Evolutionary conservation across 352 stramenopile species (phyloP).

Genomic region (Globisporangium camurandrum): DNA sequence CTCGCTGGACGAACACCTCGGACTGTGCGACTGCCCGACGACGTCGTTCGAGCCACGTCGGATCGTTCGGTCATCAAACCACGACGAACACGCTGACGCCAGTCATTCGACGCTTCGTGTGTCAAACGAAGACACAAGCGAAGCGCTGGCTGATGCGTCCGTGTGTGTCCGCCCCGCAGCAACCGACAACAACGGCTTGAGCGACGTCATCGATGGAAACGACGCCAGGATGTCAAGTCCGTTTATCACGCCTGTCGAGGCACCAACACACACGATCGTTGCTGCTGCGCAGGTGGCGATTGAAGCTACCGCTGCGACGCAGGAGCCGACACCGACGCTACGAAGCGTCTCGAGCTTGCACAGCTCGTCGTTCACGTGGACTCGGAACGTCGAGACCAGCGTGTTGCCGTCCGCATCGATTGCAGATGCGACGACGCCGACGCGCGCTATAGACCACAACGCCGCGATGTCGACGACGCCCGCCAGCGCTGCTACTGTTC

Average conservation of each 20-base stretch:
- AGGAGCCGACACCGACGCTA: neutral
- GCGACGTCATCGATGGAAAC: neutral
- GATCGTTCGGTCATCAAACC: no score
- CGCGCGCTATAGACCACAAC: neutral
- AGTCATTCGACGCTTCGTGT: neutral
- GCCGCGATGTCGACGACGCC: neutral
- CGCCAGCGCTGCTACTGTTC: no score
- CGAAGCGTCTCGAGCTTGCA: neutral
- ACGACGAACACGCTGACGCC: neutral
- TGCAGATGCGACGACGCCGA: neutral
- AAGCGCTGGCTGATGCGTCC: neutral
- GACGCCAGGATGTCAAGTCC: neutral
- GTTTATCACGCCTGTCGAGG: neutral
- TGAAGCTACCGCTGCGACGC: neutral
- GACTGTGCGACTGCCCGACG: neutral
- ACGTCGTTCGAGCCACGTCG: no score
- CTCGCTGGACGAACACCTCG: conserved; percentile 1
- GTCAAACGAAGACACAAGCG: neutral
- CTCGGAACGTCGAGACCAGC: neutral
- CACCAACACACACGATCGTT: neutral
- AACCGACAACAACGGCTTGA: neutral
- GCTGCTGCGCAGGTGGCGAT: neutral
- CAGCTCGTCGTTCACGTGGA: neutral
- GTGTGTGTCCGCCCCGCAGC: neutral
- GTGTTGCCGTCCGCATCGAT: neutral